Evolutionary conservation across 2,329 filamentous ascomycete genomes (phyloP).

Genomic region (Cercospora berteroae): DNA sequence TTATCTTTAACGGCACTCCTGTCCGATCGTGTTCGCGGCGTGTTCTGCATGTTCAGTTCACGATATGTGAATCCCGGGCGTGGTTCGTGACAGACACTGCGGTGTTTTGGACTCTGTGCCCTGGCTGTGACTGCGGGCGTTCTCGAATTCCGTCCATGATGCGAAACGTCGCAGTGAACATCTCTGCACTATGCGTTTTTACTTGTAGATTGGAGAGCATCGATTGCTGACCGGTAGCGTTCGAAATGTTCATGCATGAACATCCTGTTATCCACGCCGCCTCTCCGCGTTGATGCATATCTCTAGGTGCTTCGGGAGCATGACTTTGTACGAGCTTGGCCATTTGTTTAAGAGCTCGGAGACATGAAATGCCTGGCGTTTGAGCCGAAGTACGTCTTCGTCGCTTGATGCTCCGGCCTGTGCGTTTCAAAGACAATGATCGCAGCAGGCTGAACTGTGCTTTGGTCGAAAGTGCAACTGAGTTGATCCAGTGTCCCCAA

Average conservation of each 20-base stretch:
- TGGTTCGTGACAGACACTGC: not conserved
- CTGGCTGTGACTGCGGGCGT: not conserved
- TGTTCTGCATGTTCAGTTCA: not conserved
- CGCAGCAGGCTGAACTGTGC: not conserved
- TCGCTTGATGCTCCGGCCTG: not conserved
- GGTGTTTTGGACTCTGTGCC: not conserved
- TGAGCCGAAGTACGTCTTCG: not conserved
- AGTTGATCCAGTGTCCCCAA: not conserved
- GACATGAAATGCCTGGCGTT: not conserved
- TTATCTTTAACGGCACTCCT: not conserved
- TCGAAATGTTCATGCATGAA: not conserved
- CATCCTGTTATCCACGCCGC: not conserved
- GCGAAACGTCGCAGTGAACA: not conserved
- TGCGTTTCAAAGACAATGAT: not conserved
- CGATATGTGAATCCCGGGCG: not conserved
- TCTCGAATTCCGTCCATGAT: no score
- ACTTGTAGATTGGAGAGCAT: not conserved
- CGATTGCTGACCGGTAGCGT: not conserved
- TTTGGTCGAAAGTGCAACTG: not conserved
- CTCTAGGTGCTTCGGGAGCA: not conserved
- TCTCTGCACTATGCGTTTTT: not conserved
- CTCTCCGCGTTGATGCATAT: not conserved
- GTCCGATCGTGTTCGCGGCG: not conserved
- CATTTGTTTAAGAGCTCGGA: not conserved
- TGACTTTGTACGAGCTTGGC: not conserved